A percentile compares a stretch with the other conserved stretches of the same genome.
Conservation (phyloP, 1,284 basidiomycete species). For the Malassezia psittaci region DNA sequence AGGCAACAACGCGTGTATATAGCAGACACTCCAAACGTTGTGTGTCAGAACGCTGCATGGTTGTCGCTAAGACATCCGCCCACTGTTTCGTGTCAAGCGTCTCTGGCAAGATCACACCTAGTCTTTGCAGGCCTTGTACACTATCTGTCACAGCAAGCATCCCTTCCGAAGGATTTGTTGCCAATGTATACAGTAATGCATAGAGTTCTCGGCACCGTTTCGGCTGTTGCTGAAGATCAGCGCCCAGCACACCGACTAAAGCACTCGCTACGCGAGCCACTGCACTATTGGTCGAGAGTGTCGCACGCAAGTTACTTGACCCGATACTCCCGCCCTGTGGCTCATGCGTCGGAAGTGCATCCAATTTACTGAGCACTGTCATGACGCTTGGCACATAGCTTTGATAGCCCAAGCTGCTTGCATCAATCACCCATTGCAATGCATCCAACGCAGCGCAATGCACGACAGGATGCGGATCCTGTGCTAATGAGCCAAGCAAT, state of each 20-base stretch:
- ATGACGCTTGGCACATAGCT: conserved; percentile 79
- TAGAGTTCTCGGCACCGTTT: conserved; percentile 71
- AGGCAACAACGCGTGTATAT: conserved; percentile 66
- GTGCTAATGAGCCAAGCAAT: conserved; percentile 85
- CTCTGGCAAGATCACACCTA: conserved; percentile 85
- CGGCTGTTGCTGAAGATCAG: conserved; percentile 77
- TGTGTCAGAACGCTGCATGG: conserved; percentile 46
- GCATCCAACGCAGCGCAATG: conserved; percentile 86
- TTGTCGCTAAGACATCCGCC: conserved; percentile 27
- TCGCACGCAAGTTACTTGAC: conserved; percentile 72
- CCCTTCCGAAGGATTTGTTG: conserved; percentile 53
- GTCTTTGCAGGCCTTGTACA: conserved; percentile 88
- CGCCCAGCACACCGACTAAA: conserved; percentile 83
- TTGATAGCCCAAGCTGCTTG: conserved; percentile 81
- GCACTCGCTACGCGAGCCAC: conserved; percentile 86
- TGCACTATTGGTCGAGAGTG: conserved; percentile 79
- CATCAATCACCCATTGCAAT: conserved; percentile 74
- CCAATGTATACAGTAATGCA: conserved; percentile 75
- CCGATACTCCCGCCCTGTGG: conserved; percentile 74
- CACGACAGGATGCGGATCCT: conserved; percentile 91
- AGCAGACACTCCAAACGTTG: conserved; percentile 58
- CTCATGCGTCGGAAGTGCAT: conserved; percentile 83
- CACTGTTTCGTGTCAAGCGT: conserved; percentile 50
- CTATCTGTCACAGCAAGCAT: conserved; percentile 62
- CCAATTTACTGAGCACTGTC: conserved; percentile 81